These are phyloP conservation scores for Helicocarpus griseus DNA, from an alignment of 2,329 filamentous ascomycete species.

Conservation along the genomic window DNA sequence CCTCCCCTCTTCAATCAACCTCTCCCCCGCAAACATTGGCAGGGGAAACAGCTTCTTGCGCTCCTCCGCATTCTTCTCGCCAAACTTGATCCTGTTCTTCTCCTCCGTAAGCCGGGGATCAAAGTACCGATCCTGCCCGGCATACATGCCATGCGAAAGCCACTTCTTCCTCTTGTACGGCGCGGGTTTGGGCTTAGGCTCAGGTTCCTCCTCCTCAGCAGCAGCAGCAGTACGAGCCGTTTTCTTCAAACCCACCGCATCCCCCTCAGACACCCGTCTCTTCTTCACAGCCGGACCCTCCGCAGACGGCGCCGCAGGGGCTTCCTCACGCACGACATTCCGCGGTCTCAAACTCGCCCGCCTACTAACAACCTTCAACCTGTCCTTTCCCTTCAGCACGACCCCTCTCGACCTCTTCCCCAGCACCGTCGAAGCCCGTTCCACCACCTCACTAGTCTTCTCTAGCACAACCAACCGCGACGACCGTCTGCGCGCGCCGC, in stretches of 20 bases:
- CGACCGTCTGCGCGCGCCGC: slow-evolving; percentile 30
- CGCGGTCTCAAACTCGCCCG: slow-evolving; percentile 50
- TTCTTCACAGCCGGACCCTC: slow-evolving; percentile 31
- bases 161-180: slow-evolving; percentile 57
- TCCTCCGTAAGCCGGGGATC: slow-evolving; percentile 41
- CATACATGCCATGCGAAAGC: slow-evolving; percentile 73
- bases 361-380: slow-evolving; percentile 47
- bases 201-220: slow-evolving; percentile 14
- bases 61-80: slow-evolving; percentile 21
- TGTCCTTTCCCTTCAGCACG: slow-evolving; percentile 39
- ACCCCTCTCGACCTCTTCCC: slow-evolving; percentile 53
- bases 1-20: slow-evolving; percentile 59
- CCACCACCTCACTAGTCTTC: slow-evolving; percentile 36
- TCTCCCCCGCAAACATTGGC: slow-evolving; percentile 69
- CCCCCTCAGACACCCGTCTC: slow-evolving; percentile 31
- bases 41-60: slow-evolving; percentile 47
- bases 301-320: background rate
- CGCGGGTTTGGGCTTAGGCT: slow-evolving; percentile 13
- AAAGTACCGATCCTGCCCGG: slow-evolving; percentile 57
- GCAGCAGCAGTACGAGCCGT: slow-evolving; percentile 14
- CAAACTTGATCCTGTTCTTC: slow-evolving; percentile 26
- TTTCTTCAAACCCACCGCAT: slow-evolving; percentile 12
- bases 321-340: slow-evolving; percentile 16
- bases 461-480: slow-evolving; percentile 34
- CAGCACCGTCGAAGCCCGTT: slow-evolving; percentile 43